Percentiles rank a stretch among this genome's conserved stretches.
Evolutionary conservation across 371 early-diverging fungal species (phyloP).

Genomic region (Zychaea mexicana): DNA sequence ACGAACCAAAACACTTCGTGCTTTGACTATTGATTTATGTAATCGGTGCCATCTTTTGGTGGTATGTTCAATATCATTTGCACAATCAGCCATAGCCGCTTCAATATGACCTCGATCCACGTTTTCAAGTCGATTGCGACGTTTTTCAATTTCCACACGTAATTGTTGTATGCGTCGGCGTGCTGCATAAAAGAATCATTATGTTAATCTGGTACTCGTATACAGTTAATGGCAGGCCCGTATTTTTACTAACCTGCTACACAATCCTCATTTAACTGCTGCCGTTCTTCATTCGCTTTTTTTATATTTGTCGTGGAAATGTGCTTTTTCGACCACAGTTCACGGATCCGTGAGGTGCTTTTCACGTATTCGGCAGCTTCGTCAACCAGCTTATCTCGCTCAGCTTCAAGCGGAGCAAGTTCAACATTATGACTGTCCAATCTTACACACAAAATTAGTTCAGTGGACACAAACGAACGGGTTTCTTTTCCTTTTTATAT

Average conservation of each 20-base stretch:
- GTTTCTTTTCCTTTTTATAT: too few species aligned
- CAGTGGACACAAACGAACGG: too few species aligned
- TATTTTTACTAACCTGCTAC: slow-evolving; percentile 40
- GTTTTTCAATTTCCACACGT: slow-evolving; percentile 20
- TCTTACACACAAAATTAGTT: slow-evolving; percentile 32
- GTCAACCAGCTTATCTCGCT: slow-evolving; percentile 41
- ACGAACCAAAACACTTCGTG: slow-evolving; percentile 53
- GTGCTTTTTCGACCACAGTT: slow-evolving; percentile 44
- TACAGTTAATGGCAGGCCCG: too few species aligned
- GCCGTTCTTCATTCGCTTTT: slow-evolving; percentile 29
- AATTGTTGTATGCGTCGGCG: slow-evolving; percentile 23
- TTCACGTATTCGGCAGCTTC: slow-evolving; percentile 39
- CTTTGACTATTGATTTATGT: slow-evolving; percentile 37
- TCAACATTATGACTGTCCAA: slow-evolving; percentile 44
- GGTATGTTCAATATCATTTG: slow-evolving; percentile 33
- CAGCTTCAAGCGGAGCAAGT: slow-evolving; percentile 28
- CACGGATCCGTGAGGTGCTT: slow-evolving; percentile 39
- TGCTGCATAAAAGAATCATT: slow-evolving; percentile 12
- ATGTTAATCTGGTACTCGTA: background rate
- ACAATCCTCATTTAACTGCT: slow-evolving; percentile 26
- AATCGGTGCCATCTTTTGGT: slow-evolving; percentile 38
- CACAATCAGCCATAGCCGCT: slow-evolving; percentile 32
- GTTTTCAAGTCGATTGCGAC: slow-evolving; percentile 20
- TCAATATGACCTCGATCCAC: slow-evolving; percentile 14
- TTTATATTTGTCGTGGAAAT: slow-evolving; percentile 31